Conservation (phyloP, 306 rosid genomes). For the Vigna mungo region DNA sequence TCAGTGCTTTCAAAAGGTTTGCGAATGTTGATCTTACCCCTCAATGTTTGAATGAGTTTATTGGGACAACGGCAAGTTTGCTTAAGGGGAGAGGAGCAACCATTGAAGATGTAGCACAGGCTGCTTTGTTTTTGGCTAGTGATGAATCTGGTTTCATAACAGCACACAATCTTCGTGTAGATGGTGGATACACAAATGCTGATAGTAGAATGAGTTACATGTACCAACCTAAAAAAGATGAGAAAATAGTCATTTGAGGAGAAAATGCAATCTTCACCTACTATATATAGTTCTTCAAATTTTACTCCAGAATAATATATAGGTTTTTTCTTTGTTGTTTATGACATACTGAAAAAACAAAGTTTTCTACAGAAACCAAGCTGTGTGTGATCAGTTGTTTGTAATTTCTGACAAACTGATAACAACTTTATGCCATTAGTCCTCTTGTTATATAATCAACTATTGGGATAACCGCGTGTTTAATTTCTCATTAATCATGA, state of each 20-base stretch:
- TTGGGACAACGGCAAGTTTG: constrained; percentile 65
- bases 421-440: too few relatives aligned
- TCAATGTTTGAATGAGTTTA: constrained; percentile 52
- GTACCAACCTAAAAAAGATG: constrained; percentile 47
- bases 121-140: constrained; percentile 72
- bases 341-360: not conserved
- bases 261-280: not conserved
- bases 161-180: constrained; percentile 73
- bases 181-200: constrained; percentile 80
- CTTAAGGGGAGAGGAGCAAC: constrained; percentile 65
- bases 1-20: constrained; percentile 49
- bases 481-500: not conserved
- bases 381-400: too few relatives aligned
- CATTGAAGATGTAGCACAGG: constrained; percentile 69
- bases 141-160: constrained; percentile 73
- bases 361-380: too few relatives aligned
- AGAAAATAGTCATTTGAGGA: not conserved
- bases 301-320: not conserved
- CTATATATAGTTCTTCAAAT: not conserved
- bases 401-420: too few relatives aligned
- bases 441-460: too few relatives aligned
- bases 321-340: not conserved
- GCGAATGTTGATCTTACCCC: constrained; percentile 51
- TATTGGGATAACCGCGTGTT: too few relatives aligned
- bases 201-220: constrained; percentile 57